These are phyloP conservation scores for Quercus parvula DNA, from an alignment of 306 rosid genomes.

Conservation along the genomic window DNA sequence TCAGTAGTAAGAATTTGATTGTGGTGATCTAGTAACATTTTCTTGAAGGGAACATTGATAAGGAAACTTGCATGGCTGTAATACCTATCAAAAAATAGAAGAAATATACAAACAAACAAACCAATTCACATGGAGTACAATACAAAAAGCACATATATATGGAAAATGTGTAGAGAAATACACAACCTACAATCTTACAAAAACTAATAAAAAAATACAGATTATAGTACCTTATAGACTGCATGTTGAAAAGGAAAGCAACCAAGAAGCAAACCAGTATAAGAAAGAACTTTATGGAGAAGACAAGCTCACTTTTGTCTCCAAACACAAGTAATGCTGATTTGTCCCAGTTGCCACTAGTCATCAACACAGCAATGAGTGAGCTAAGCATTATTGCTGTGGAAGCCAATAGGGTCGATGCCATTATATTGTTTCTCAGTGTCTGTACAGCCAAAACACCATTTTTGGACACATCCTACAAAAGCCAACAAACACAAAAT, in stretches of 20 bases:
- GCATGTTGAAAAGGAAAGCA: constrained; percentile 68
- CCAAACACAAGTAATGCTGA: constrained; percentile 29
- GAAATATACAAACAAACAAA: no score
- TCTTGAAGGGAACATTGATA: constrained; percentile 73
- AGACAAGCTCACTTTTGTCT: constrained; percentile 37
- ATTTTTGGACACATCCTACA: constrained; percentile 57
- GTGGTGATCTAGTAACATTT: constrained; percentile 25
- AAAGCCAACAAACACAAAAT: no score
- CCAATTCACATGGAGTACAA: no score
- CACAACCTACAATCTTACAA: no score
- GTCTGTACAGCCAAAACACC: constrained; percentile 90
- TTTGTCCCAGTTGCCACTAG: constrained; percentile 10
- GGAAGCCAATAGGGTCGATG: constrained; percentile 85
- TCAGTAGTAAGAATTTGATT: constrained; percentile 51
- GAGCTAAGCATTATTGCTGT: constrained; percentile 86
- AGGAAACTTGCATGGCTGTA: constrained; percentile 84
- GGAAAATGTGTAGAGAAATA: no score
- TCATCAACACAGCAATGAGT: constrained; percentile 71
- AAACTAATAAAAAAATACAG: no score
- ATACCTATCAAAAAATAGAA: constrained; percentile 31
- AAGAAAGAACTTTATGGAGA: constrained; percentile 60
- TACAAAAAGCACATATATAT: no score
- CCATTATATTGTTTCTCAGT: constrained; percentile 85
- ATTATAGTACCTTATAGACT: constrained; percentile 56
- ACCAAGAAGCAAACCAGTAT: constrained; percentile 74